Evolutionary conservation across 78 protist genomes (phyloP).

Genomic region (Paratrimastix pyriformis): DNA sequence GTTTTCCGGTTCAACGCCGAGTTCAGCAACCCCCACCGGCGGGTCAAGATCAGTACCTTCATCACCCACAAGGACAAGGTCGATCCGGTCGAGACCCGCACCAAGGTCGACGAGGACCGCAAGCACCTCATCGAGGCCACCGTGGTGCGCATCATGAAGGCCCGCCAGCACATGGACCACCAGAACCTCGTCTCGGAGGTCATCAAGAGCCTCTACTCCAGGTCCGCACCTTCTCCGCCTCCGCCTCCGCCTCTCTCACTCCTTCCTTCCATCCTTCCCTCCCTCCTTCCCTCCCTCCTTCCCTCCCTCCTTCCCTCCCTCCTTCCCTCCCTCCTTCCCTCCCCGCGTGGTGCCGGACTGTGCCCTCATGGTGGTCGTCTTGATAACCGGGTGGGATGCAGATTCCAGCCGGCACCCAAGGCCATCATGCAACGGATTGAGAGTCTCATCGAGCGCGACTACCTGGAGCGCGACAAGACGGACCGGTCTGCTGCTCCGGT

Average conservation of each 20-base stretch:
- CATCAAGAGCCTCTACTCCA: no score
- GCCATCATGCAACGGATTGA: conserved; percentile 58
- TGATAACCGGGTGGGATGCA: no score
- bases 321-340: no score
- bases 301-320: no score
- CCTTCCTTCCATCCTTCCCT: no score
- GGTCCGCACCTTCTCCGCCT: no score
- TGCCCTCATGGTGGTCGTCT: no score
- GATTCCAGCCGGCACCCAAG: conserved; percentile 57
- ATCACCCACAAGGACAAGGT: conserved; percentile 28
- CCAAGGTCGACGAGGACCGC: conserved; percentile 41
- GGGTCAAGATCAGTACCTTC: conserved; percentile 19
- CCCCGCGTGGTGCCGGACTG: no score
- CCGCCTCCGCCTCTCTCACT: no score
- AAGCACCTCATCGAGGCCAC: conserved; percentile 34
- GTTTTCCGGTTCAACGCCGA: background rate
- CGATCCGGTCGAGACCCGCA: conserved; percentile 26
- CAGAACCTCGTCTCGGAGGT: no score
- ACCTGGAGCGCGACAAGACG: conserved; percentile 17
- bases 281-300: no score
- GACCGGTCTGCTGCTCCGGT: no score
- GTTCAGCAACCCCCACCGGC: background rate
- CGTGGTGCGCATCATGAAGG: conserved; percentile 45
- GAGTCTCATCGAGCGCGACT: conserved; percentile 52
- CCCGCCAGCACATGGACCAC: conserved; percentile 24